These are phyloP conservation scores for Physcomitrium patens DNA, from an alignment of 225 moss, liverwort and hornwort genomes.

Conservation along the genomic window DNA sequence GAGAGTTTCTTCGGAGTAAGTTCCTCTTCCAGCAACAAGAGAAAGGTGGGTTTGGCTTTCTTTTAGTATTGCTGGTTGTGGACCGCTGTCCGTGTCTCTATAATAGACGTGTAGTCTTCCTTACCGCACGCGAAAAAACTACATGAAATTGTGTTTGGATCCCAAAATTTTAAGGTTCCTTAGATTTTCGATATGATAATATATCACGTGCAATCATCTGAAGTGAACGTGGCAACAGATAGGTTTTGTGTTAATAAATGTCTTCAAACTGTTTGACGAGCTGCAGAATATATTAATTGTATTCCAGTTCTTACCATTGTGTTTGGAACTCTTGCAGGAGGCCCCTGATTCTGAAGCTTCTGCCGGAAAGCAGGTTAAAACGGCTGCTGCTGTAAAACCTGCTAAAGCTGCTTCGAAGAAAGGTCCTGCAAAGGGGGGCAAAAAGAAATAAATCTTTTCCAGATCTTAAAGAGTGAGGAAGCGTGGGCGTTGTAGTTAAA, in stretches of 20 bases:
- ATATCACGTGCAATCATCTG: too few relatives aligned
- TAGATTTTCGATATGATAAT: too few relatives aligned
- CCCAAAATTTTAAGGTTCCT: too few relatives aligned
- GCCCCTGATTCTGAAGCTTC: slow-evolving; percentile 53
- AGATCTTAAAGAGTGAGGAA: not conserved
- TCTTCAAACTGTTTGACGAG: not conserved
- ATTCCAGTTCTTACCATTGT: slow-evolving; percentile 11
- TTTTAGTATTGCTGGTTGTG: not conserved
- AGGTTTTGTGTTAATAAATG: too few relatives aligned
- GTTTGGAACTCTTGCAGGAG: slow-evolving; percentile 39
- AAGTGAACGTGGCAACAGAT: too few relatives aligned
- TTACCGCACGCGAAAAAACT: too few relatives aligned
- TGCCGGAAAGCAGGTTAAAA: slow-evolving; percentile 44
- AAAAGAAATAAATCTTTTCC: slow-evolving; percentile 46
- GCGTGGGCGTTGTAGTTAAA: too few relatives aligned
- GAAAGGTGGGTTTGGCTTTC: slow-evolving; percentile 42
- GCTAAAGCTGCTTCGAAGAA: slow-evolving; percentile 51
- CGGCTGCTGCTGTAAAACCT: too few relatives aligned
- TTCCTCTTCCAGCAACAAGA: slow-evolving; percentile 48
- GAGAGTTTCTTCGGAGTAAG: slow-evolving; percentile 66
- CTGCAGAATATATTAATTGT: not conserved
- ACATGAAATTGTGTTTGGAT: too few relatives aligned
- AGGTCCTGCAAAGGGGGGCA: slow-evolving; percentile 50
- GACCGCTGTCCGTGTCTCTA: not conserved
- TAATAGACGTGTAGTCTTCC: not conserved